Evolutionary conservation across 495 filamentous ascomycete genomes (phyloP).

Genomic region (Penicillium verhagenii): DNA sequence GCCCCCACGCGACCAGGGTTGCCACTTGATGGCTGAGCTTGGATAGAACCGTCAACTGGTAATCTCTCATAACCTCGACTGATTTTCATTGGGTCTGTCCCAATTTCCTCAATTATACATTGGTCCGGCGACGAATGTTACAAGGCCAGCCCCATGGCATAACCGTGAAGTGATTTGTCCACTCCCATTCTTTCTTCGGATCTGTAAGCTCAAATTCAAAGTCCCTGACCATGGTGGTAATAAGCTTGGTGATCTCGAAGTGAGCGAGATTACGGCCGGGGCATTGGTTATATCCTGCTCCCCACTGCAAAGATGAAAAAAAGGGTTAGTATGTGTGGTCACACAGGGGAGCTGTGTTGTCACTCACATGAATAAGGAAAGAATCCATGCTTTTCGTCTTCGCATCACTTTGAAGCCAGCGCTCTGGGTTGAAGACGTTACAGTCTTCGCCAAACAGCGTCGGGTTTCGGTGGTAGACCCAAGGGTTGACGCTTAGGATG

Average conservation of each 20-base stretch:
- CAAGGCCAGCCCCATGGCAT: constrained; percentile 43
- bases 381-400: constrained; percentile 28
- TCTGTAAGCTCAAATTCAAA: constrained; percentile 42
- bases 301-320: constrained; percentile 27
- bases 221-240: constrained; percentile 39
- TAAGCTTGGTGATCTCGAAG: constrained; percentile 45
- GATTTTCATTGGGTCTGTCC: no score
- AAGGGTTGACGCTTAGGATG: constrained; percentile 44
- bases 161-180: constrained; percentile 34
- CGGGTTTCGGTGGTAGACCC: constrained; percentile 43
- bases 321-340: background rate
- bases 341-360: background rate
- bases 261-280: constrained; percentile 46
- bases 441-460: constrained; percentile 45
- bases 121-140: constrained; percentile 14
- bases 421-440: constrained; percentile 43
- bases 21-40: no score
- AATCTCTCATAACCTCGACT: no score
- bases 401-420: constrained; percentile 39
- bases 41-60: no score
- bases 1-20: no score
- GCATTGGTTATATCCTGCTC: constrained; percentile 43
- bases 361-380: constrained; percentile 33
- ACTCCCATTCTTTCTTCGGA: constrained; percentile 38
- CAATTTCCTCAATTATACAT: background rate